A percentile compares a stretch with the other conserved stretches of the same genome.
Evolutionary conservation across 2,329 filamentous ascomycete species (phyloP).

Genomic region (Cercospora nicotianae): DNA sequence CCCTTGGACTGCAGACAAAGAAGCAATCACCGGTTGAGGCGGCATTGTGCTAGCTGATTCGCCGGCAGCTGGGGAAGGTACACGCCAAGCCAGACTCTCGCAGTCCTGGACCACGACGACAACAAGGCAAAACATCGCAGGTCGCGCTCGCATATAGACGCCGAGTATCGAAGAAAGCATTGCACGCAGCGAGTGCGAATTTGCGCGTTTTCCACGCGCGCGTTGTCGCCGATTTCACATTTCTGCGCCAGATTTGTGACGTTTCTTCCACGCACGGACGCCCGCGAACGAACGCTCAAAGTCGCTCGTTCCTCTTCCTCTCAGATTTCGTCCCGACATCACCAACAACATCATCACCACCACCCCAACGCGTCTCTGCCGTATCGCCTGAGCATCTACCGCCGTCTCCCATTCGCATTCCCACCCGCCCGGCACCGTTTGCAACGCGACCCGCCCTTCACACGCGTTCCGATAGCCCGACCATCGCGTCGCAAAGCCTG

Average conservation of each 20-base stretch:
- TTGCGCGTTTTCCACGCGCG: constrained; percentile 8
- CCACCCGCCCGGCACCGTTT: constrained; percentile 17
- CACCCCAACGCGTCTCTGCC: constrained; percentile 23
- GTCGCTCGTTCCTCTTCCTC: constrained; percentile 14
- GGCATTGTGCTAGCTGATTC: constrained; percentile 21
- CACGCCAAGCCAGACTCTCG: constrained; percentile 8
- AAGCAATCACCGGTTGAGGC: constrained; percentile 16
- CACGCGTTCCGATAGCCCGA: constrained; percentile 24
- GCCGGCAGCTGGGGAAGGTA: constrained; percentile 14
- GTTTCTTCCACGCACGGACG: constrained; percentile 8
- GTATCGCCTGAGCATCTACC: constrained; percentile 22
- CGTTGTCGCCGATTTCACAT: constrained; percentile 14
- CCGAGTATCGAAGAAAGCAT: constrained; percentile 30
- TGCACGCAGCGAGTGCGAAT: constrained; percentile 31
- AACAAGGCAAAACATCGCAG: constrained; percentile 17
- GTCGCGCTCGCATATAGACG: constrained; percentile 27
- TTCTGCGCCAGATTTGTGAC: constrained; percentile 12
- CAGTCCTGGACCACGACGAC: constrained; percentile 6
- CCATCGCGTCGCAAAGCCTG: constrained; percentile 31
- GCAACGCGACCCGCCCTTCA: constrained; percentile 12
- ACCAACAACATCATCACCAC: constrained; percentile 29
- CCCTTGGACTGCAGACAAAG: constrained; percentile 5
- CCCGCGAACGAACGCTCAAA: constrained; percentile 2
- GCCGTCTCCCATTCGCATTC: constrained; percentile 12
- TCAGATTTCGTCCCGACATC: constrained; percentile 13